phyloP scores from a whole-genome alignment of 1,284 basidiomycete genomes.

The Ustilago xerochloae region DNA sequence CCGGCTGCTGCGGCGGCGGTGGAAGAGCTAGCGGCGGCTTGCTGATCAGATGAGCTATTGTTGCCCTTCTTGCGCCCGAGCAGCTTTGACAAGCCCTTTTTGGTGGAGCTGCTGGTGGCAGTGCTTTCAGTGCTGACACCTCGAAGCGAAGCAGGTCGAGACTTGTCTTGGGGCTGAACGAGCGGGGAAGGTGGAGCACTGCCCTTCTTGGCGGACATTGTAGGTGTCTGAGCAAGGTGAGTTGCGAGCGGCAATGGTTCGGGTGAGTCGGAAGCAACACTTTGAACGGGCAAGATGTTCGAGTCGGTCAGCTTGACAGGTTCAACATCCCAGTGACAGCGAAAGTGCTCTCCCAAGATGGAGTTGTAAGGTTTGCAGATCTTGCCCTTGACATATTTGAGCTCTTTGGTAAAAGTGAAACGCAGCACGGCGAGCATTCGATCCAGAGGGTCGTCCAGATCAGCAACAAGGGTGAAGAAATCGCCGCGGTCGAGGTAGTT shows the following conservation, averaged over 20 bases:
- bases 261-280: slow-evolving; percentile 22
- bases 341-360: slow-evolving; percentile 64
- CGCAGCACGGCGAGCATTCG: slow-evolving; percentile 90
- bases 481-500: slow-evolving; percentile 94
- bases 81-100: slow-evolving; percentile 49
- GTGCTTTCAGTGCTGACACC: slow-evolving; percentile 28
- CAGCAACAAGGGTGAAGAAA: slow-evolving; percentile 84
- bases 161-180: slow-evolving; percentile 37
- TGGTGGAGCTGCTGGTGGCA: slow-evolving; percentile 21
- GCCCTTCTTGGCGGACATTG: slow-evolving; percentile 29
- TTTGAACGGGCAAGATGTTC: slow-evolving; percentile 49
- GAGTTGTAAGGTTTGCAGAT: slow-evolving; percentile 88
- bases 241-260: slow-evolving; percentile 35
- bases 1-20: slow-evolving; percentile 2
- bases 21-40: slow-evolving; percentile 10
- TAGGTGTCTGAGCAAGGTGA: slow-evolving; percentile 27
- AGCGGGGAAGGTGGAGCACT: slow-evolving; percentile 39
- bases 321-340: slow-evolving; percentile 65
- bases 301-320: slow-evolving; percentile 45
- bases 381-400: slow-evolving; percentile 87
- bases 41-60: slow-evolving; percentile 19
- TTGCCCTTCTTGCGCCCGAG: slow-evolving; percentile 46
- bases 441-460: slow-evolving; percentile 87
- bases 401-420: slow-evolving; percentile 89
- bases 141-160: slow-evolving; percentile 38